Base-by-base conservation (phyloP, 139 green algal species). In the Haematococcus lacustris region DNA sequence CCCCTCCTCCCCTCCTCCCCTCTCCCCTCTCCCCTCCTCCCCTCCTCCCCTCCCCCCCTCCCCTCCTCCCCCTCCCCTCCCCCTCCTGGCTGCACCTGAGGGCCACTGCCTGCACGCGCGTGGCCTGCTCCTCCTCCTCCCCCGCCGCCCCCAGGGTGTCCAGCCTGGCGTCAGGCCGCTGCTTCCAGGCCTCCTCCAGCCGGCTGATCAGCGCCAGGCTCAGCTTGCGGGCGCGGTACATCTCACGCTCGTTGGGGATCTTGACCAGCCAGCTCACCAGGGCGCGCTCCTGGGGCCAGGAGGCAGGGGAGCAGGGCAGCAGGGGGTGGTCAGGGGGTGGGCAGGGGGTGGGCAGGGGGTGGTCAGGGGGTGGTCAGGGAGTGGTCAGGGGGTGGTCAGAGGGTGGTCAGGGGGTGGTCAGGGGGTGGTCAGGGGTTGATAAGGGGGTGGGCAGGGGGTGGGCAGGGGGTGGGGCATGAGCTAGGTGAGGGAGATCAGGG, bases 261-360 rank as follows among this genome's bases (percentile, higher is more conserved):
- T 94, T 91, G 33, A 98, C 92, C 68, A 98, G 83, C 95, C 95
- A 99, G 2, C 76, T 67, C 38, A 79, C 79, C 61, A 84, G 47
- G 1, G 50, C 66, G 4, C 75, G 74, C 17, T 84, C 75, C 71
- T 71, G 65, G 26, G 34, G 43, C 17, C 9, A 17, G 9, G 17
- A 28, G 43, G 43, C 43, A 53, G 47, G 43, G 9, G 17, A 17
- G 9, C 43, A 53, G 43, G 17, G 43, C 9, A 17, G 17, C 9
- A 53, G 43, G 17, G 9, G 9, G 43, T 17, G 9, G 9, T 9
- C 43, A 53, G 47, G 43, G 9, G 17, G 43, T 17, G 17, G 9
- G 43, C 43, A 53, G 9, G 17, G 43, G 43, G 9, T 28, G 43
- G 9, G 9, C 43, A 17, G 43, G 43, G 9, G 9, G 17, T 53